Base-by-base conservation (phyloP, 305 asterid genomes). In the Fraxinus latifolia region DNA sequence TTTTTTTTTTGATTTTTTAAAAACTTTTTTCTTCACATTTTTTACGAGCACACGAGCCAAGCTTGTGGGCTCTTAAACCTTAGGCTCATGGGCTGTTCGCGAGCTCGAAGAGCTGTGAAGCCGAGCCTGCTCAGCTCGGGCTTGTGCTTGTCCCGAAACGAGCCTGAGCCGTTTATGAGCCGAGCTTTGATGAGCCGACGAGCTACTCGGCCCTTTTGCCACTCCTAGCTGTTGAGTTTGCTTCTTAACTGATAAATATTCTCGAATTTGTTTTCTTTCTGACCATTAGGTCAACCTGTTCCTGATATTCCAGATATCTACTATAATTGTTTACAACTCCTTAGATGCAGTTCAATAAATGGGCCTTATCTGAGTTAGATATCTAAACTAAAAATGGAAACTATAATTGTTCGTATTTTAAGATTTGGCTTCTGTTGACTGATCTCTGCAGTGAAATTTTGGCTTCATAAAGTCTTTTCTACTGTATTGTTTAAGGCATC, bases 311-410 rank as follows among this genome's bases (percentile, higher is more conserved):
- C 75, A 50, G 4, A 72, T 31, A 73, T 74, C 80, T 77, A 34
- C 12, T 25, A 17, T 71, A 27, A 19, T 31, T 74, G 37, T 31
- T 62, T 47, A 68, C n/a, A 23, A 44, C 39, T 76, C 29, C 84
- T 71, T 47, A 27, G 23, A n/a, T 50, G 62, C 21, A 1, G 83
- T 21, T 80, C 74, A 81, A 78, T 84, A 78, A 78, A 70, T 81
- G 73, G 9, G 25, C 72, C 15, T 58, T 78, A 25, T 50, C 53
- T 68, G 77, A 83, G 76, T 86, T 83, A 67, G 79, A 55, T 86
- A 8, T 3, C 39, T 67, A 72, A 71, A 55, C 77, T 39, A 8
- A 39, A 9, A 27, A 55, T 71, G 83, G 42, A 80, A 55, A 27
- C 29, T 81, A 34, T 68, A 72, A 68, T 47, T 71, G 53, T 68